These are phyloP conservation scores for Cryptosporidium xiaoi DNA, from an alignment of 169 alveolate genomes.

Conservation along the genomic window DNA sequence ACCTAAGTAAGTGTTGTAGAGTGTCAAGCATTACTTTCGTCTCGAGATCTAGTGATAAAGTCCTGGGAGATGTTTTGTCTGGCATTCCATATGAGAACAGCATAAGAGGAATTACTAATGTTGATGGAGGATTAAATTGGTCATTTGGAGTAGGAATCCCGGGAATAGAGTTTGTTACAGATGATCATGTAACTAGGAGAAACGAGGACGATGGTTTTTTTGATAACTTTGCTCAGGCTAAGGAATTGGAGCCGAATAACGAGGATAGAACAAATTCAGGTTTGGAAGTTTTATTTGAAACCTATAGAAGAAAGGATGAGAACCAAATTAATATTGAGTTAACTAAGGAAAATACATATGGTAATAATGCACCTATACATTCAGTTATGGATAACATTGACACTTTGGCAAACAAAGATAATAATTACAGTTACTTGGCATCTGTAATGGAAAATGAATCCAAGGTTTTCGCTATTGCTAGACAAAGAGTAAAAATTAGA, in stretches of 20 bases:
- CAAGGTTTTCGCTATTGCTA: slow-evolving; percentile 10
- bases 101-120: no score
- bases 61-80: not conserved
- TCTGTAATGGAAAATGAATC: slow-evolving; percentile 60
- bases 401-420: not conserved
- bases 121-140: not conserved
- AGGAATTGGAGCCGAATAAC: not conserved
- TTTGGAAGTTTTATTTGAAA: no score
- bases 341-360: not conserved
- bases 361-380: not conserved
- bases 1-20: not conserved
- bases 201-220: not conserved
- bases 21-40: not conserved
- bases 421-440: slow-evolving; percentile 55
- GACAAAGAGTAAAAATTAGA: slow-evolving; percentile 43
- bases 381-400: not conserved
- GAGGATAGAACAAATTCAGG: not conserved
- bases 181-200: not conserved
- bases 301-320: not conserved
- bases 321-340: not conserved
- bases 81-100: slow-evolving; percentile 11
- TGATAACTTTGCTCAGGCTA: not conserved
- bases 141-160: not conserved
- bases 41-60: slow-evolving; percentile 11
- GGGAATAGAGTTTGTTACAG: not conserved